phyloP scores from a whole-genome alignment of 129 eudicot species.

The Arctium minus region DNA sequence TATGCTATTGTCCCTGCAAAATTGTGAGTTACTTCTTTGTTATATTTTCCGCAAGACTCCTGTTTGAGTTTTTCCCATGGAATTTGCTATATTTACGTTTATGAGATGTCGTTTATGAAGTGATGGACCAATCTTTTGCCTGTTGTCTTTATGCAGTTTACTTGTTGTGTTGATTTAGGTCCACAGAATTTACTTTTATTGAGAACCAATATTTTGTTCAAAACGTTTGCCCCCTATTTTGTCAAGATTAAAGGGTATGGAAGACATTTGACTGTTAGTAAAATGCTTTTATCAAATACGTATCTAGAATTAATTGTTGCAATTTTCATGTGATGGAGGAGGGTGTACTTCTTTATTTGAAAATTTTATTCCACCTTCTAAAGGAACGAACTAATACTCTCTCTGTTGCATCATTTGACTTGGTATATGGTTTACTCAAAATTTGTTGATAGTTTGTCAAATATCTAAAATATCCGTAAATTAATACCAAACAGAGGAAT shows the following conservation, averaged over 20 bases:
- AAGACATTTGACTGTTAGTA: neutral
- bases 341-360: neutral
- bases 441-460: neutral
- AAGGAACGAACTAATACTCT: neutral
- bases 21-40: neutral
- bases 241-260: neutral
- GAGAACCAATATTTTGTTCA: neutral
- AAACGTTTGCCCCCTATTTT: neutral
- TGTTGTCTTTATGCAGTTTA: neutral
- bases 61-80: neutral
- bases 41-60: neutral
- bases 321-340: neutral
- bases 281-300: neutral
- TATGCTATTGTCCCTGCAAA: neutral
- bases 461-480: neutral
- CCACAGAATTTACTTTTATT: neutral
- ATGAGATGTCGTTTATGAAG: neutral
- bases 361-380: too few species aligned
- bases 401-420: neutral
- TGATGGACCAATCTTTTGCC: neutral
- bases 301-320: neutral
- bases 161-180: neutral
- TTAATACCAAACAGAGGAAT: neutral
- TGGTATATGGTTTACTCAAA: neutral
- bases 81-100: neutral